phyloP scores from a whole-genome alignment of 257 asterid genomes.

The Capsicum chinense region DNA sequence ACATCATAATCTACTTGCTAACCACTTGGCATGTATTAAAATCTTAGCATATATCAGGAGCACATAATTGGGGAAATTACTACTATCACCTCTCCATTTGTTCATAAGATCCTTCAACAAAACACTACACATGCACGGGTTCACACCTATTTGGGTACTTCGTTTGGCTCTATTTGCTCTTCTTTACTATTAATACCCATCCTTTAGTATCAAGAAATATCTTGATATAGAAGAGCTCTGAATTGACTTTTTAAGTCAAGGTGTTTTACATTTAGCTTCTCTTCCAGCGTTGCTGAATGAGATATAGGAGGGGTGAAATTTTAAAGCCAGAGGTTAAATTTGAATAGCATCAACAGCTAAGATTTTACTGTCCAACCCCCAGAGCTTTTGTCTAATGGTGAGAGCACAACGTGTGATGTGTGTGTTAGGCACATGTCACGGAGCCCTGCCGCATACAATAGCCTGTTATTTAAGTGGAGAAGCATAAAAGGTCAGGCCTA shows the following conservation, averaged over 20 bases:
- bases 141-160: background rate
- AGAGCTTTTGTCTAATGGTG: slow-evolving; percentile 9
- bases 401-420: background rate
- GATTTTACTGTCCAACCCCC: background rate
- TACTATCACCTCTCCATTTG: too few species aligned
- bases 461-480: slow-evolving; percentile 8
- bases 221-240: background rate
- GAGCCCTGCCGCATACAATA: slow-evolving; percentile 3
- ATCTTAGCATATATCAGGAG: too few species aligned
- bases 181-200: background rate
- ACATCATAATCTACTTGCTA: too few species aligned
- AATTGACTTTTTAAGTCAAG: background rate
- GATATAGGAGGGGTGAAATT: background rate
- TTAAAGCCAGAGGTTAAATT: slow-evolving; percentile 18
- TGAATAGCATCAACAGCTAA: background rate
- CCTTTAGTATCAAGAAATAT: background rate
- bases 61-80: too few species aligned
- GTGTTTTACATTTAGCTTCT: background rate
- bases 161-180: background rate
- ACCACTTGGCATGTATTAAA: too few species aligned
- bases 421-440: background rate
- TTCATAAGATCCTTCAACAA: too few species aligned
- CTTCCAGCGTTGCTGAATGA: background rate
- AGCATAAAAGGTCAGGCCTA: background rate
- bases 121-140: too few species aligned